These are phyloP conservation scores for Trichosanthes truncata DNA, from an alignment of 306 rosid species.

Conservation along the genomic window DNA sequence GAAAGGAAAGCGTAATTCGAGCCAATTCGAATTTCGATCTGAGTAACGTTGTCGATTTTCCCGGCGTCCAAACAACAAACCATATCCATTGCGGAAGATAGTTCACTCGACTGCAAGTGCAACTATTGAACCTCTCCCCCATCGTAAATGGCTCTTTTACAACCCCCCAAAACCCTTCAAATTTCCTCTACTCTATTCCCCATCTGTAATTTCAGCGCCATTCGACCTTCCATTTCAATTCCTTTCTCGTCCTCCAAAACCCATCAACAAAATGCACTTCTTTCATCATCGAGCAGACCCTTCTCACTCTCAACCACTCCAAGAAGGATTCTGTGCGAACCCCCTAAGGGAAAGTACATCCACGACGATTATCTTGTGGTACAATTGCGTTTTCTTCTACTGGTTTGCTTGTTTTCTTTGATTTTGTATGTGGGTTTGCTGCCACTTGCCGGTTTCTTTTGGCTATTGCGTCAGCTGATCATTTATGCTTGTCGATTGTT, in stretches of 20 bases:
- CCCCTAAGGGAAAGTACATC: slow-evolving; percentile 59
- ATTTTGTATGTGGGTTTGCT: not conserved
- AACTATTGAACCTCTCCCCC: not conserved
- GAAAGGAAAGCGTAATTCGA: not conserved
- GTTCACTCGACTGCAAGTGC: not conserved
- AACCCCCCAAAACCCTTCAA: slow-evolving; percentile 17
- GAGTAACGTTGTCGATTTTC: not conserved
- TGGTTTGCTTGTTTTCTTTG: not conserved
- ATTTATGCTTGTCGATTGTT: not conserved
- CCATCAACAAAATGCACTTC: slow-evolving; percentile 38
- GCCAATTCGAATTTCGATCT: too few relatives aligned
- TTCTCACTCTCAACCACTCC: slow-evolving; percentile 41
- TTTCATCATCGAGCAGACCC: slow-evolving; percentile 24
- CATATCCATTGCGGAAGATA: not conserved
- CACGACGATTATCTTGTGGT: slow-evolving; percentile 86
- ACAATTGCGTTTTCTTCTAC: not conserved
- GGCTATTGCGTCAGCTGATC: not conserved
- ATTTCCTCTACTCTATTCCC: slow-evolving; percentile 19
- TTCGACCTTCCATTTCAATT: slow-evolving; percentile 20
- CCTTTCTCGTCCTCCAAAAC: slow-evolving; percentile 23
- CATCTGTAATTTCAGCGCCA: slow-evolving; percentile 16
- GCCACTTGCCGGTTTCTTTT: not conserved
- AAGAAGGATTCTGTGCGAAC: slow-evolving; percentile 49
- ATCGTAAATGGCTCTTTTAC: slow-evolving; percentile 39
- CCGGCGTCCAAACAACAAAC: not conserved